Conservation (phyloP, 2,329 filamentous ascomycete genomes). For the Zymoseptoria passerinii region DNA sequence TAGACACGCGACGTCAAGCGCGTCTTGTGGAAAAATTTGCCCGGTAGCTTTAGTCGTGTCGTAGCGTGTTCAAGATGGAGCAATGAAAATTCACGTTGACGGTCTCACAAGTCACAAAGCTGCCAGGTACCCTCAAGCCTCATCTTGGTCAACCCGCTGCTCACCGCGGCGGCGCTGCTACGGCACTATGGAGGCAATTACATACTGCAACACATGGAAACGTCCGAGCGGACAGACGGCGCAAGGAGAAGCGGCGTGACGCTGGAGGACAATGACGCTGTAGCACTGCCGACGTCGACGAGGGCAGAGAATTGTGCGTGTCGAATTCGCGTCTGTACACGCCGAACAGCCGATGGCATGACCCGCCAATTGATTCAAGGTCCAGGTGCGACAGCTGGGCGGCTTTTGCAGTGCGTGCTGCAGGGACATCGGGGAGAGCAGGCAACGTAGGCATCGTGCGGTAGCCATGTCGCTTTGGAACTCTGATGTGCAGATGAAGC, state of each 20-base stretch:
- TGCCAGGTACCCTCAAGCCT: slow-evolving; percentile 7
- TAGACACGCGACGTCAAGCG: not conserved
- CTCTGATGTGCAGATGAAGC: slow-evolving; percentile 13
- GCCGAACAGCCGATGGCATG: slow-evolving; percentile 10
- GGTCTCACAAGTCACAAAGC: slow-evolving; percentile 5
- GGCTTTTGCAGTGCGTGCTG: slow-evolving; percentile 14
- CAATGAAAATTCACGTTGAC: not conserved
- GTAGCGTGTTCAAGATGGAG: slow-evolving; percentile 10
- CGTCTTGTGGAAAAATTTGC: slow-evolving; percentile 12
- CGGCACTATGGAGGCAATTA: slow-evolving; percentile 10
- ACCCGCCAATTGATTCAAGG: slow-evolving; percentile 5
- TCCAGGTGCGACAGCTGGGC: slow-evolving; percentile 6
- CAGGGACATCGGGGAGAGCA: slow-evolving; percentile 4
- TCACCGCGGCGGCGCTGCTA: slow-evolving; percentile 15
- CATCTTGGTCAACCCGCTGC: slow-evolving; percentile 5
- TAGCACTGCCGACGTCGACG: slow-evolving; percentile 12
- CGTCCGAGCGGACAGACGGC: slow-evolving; percentile 9
- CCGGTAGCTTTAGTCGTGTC: slow-evolving; percentile 9
- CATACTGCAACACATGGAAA: slow-evolving; percentile 4
- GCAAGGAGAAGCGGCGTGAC: slow-evolving; percentile 11
- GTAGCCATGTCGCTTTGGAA: not conserved
- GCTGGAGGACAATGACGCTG: slow-evolving; percentile 10
- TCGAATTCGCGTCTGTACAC: slow-evolving; percentile 14
- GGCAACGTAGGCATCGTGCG: not conserved
- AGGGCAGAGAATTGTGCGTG: slow-evolving; percentile 14